These are phyloP conservation scores for Aspergillus ustus DNA, from an alignment of 2,329 filamentous ascomycete species.

Conservation along the genomic window DNA sequence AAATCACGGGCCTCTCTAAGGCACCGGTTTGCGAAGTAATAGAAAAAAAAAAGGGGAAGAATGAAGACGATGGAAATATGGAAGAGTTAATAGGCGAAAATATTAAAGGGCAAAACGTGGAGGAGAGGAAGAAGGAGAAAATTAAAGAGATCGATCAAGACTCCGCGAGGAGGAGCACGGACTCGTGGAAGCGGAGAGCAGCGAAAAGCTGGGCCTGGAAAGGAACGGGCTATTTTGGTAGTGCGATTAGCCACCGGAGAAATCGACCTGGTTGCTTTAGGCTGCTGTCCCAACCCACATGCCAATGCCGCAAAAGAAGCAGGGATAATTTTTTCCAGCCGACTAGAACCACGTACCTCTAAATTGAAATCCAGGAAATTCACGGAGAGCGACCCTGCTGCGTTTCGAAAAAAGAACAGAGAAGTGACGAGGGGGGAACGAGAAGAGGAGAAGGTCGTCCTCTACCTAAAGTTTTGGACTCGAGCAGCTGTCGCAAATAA, in stretches of 20 bases:
- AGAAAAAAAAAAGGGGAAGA: conserved; percentile 4
- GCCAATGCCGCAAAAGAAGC: conserved; percentile 21
- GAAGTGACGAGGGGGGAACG: conserved; percentile 8
- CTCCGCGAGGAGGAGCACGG: conserved; percentile 30
- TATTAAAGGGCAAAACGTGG: conserved; percentile 18
- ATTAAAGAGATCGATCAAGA: conserved; percentile 27
- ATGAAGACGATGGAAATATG: background rate
- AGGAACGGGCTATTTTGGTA: conserved; percentile 31
- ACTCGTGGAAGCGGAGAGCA: conserved; percentile 30
- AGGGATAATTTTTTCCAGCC: conserved; percentile 16
- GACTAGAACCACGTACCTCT: conserved; percentile 22
- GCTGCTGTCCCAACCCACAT: conserved; percentile 26
- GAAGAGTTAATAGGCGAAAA: conserved; percentile 7
- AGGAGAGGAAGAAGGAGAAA: conserved; percentile 21
- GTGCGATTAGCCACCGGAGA: conserved; percentile 33
- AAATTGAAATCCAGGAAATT: conserved; percentile 2
- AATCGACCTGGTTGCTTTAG: conserved; percentile 27
- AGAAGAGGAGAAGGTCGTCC: conserved; percentile 6
- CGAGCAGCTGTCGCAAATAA: conserved; percentile 20
- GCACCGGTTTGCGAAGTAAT: conserved; percentile 3
- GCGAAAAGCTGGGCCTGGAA: conserved; percentile 29
- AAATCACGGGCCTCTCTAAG: conserved; percentile 7
- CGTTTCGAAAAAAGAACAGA: conserved; percentile 4
- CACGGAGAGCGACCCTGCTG: conserved; percentile 6
- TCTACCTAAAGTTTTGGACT: conserved; percentile 18